A percentile compares a stretch with the other conserved stretches of the same genome.
Evolutionary conservation across 2,329 filamentous ascomycete genomes (phyloP).

Genomic region (Podosphaera xanthii): DNA sequence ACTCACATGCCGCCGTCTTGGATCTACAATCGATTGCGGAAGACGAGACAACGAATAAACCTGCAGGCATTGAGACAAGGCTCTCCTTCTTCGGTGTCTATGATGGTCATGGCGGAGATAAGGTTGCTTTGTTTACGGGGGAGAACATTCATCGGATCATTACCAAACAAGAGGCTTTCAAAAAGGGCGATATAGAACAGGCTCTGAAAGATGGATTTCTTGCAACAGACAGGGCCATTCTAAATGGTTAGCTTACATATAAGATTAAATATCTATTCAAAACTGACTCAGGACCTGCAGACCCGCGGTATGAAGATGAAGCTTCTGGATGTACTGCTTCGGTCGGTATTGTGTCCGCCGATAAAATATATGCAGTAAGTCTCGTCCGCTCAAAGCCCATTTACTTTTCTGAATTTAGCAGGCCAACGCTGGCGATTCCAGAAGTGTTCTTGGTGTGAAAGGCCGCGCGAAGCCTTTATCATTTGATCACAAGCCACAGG

Average conservation of each 20-base stretch:
- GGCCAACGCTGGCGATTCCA: slow-evolving; percentile 94
- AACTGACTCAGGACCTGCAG: slow-evolving; percentile 26
- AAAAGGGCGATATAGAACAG: slow-evolving; percentile 77
- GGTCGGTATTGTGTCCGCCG: slow-evolving; percentile 65
- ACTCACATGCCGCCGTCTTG: slow-evolving; percentile 75
- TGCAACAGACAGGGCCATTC: slow-evolving; percentile 82
- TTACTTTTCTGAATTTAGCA: slow-evolving; percentile 21
- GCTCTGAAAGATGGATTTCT: slow-evolving; percentile 93
- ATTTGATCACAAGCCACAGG: slow-evolving; percentile 98
- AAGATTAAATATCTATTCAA: slow-evolving; percentile 2
- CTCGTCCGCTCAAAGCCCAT: background rate
- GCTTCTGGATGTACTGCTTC: slow-evolving; percentile 95
- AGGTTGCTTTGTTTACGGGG: slow-evolving; percentile 81
- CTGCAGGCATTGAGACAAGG: slow-evolving; percentile 41
- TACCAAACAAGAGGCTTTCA: slow-evolving; percentile 83
- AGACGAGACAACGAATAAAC: slow-evolving; percentile 26
- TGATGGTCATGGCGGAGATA: slow-evolving; percentile 91
- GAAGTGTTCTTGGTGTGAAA: slow-evolving; percentile 87
- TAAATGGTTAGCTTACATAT: slow-evolving; percentile 46
- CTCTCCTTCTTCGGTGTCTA: slow-evolving; percentile 96
- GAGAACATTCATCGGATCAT: slow-evolving; percentile 88
- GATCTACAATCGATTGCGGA: slow-evolving; percentile 43
- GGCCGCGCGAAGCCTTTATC: slow-evolving; percentile 91
- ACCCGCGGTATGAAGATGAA: slow-evolving; percentile 91
- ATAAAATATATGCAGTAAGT: slow-evolving; percentile 90